phyloP scores from a whole-genome alignment of 441 rosid genomes.

The Erodium trifolium region DNA sequence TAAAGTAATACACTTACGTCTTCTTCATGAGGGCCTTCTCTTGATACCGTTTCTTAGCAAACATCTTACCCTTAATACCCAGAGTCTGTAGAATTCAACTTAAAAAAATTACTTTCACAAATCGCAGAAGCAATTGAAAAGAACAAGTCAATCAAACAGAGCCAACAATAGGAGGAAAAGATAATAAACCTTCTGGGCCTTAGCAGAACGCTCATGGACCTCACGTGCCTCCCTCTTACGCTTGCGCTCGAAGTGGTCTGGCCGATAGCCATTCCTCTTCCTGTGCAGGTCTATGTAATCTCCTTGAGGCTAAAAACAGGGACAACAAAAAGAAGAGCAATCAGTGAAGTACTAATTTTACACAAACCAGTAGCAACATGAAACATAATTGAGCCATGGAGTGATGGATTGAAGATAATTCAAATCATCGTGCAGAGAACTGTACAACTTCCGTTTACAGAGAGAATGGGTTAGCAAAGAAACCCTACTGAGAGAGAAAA shows the following conservation, averaged over 20 bases:
- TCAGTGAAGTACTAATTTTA: neutral
- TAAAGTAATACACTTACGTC: slow-evolving; percentile 41
- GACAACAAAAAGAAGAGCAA: neutral
- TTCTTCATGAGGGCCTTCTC: slow-evolving; percentile 95
- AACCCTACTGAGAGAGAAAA: neutral
- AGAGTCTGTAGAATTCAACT: slow-evolving; percentile 33
- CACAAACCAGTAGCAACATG: neutral
- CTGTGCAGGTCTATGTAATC: slow-evolving; percentile 68
- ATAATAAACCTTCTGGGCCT: slow-evolving; percentile 50
- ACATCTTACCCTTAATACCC: slow-evolving; percentile 91
- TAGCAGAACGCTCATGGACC: slow-evolving; percentile 59
- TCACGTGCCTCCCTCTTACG: slow-evolving; percentile 90
- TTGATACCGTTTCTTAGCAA: slow-evolving; percentile 78
- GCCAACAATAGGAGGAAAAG: neutral
- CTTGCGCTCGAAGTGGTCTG: slow-evolving; percentile 60
- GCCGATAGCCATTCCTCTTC: slow-evolving; percentile 75
- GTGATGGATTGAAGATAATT: neutral
- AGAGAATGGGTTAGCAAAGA: neutral
- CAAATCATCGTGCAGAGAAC: neutral
- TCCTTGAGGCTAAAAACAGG: slow-evolving; percentile 61
- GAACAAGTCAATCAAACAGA: neutral
- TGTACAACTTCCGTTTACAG: neutral
- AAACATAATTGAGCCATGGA: neutral
- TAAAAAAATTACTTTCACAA: neutral
- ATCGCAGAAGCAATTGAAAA: slow-evolving; percentile 4